Percentiles rank a stretch among this genome's conserved stretches.
Conservation (phyloP, 352 stramenopile genomes). For the Phytophthora cactorum region DNA sequence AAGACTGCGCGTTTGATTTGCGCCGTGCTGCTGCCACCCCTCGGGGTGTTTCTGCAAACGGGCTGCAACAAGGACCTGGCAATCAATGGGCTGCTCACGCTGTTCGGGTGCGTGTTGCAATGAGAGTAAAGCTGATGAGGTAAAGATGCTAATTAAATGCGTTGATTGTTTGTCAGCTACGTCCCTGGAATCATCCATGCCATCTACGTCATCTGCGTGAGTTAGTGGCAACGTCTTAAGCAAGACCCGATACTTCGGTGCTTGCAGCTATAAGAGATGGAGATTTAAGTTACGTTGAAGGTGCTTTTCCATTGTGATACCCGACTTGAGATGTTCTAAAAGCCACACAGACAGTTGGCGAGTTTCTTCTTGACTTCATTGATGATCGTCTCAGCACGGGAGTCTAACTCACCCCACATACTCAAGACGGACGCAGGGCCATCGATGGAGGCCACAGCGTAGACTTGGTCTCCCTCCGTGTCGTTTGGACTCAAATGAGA, state of each 20-base stretch:
- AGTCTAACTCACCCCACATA: conserved; percentile 65
- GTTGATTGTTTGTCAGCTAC: conserved; percentile 38
- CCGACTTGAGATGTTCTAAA: conserved; percentile 37
- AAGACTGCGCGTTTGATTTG: conserved; percentile 57
- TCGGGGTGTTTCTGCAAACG: conserved; percentile 62
- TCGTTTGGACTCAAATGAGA: conserved; percentile 15
- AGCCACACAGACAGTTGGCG: conserved; percentile 66
- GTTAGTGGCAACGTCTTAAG: conserved; percentile 14
- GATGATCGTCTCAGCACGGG: conserved; percentile 51
- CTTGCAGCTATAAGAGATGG: not conserved
- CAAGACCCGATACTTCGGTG: not conserved
- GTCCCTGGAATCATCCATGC: conserved; percentile 65
- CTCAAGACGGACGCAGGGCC: conserved; percentile 47
- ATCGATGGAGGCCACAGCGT: conserved; percentile 51
- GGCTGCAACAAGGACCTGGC: conserved; percentile 66
- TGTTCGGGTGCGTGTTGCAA: conserved; percentile 47
- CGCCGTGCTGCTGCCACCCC: conserved; percentile 51
- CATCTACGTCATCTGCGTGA: conserved; percentile 54
- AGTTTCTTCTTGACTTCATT: conserved; percentile 63
- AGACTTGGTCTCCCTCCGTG: conserved; percentile 26
- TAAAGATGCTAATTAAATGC: conserved; percentile 5
- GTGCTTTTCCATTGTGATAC: conserved; percentile 3
- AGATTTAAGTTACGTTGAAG: conserved; percentile 16
- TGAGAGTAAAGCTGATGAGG: not conserved
- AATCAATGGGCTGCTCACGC: conserved; percentile 71